Percentiles rank a stretch among this genome's conserved stretches.
phyloP scores from a whole-genome alignment of 805 yeast species.

The Lipomyces spencermartinsiae region DNA sequence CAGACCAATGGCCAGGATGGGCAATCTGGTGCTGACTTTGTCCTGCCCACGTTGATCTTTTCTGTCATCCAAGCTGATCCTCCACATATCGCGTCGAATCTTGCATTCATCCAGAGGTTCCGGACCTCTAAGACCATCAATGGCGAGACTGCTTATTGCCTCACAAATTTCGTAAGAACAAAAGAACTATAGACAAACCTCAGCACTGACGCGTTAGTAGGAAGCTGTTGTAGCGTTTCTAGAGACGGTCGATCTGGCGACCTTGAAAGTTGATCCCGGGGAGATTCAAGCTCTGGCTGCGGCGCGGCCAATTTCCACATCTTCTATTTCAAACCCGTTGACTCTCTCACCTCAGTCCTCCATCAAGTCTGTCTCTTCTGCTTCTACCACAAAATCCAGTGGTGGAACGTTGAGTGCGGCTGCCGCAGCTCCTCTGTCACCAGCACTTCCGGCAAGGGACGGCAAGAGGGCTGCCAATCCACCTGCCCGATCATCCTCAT shows the following conservation, averaged over 20 bases:
- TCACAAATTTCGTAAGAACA: slow-evolving; percentile 47
- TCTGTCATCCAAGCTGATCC: slow-evolving; percentile 44
- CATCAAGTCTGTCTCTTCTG: neutral
- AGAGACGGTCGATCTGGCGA: slow-evolving; percentile 46
- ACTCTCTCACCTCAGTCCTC: slow-evolving; percentile 15
- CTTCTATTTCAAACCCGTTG: slow-evolving; percentile 11
- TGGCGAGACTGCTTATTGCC: slow-evolving; percentile 51
- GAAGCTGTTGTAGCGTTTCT: slow-evolving; percentile 52
- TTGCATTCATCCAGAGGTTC: slow-evolving; percentile 50
- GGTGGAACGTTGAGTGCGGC: neutral
- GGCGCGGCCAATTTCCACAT: slow-evolving; percentile 20
- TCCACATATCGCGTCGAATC: slow-evolving; percentile 48
- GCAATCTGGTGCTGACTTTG: slow-evolving; percentile 47
- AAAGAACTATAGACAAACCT: neutral
- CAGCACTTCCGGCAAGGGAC: slow-evolving; percentile 2
- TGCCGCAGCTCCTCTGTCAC: neutral
- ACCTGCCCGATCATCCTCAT: slow-evolving; percentile 1
- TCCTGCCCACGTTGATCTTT: slow-evolving; percentile 50
- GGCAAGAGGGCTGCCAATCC: neutral
- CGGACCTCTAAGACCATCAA: slow-evolving; percentile 45
- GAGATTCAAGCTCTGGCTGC: slow-evolving; percentile 33
- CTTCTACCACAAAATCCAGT: slow-evolving; percentile 6
- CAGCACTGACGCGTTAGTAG: slow-evolving; percentile 2
- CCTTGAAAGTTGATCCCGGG: slow-evolving; percentile 43
- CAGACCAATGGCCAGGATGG: slow-evolving; percentile 36